Percentiles rank a stretch among this genome's conserved stretches.
phyloP scores from a whole-genome alignment of 1,139 yeast species.

The Suhomyces yuchorum region DNA sequence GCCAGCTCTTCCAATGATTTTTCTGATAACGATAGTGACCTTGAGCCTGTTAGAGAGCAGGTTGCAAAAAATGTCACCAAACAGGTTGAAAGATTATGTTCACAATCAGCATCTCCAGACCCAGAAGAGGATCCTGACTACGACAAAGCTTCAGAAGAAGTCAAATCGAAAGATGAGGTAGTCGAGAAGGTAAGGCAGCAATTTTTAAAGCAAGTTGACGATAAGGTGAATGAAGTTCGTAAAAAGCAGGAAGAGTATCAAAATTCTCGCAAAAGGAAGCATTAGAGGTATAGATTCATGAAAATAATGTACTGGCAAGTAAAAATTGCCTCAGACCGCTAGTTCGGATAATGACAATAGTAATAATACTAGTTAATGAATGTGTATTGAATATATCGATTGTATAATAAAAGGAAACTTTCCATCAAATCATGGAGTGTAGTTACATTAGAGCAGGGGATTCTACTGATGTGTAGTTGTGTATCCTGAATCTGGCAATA shows the following conservation, averaged over 20 bases:
- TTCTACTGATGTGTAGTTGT: no score
- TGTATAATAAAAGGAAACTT: not conserved
- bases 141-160: slow-evolving; percentile 3
- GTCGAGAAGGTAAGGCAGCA: slow-evolving; percentile 23
- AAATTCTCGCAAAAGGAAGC: slow-evolving; percentile 11
- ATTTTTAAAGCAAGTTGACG: slow-evolving; percentile 27
- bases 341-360: not conserved
- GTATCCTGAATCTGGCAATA: no score
- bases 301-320: not conserved
- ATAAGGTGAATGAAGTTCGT: slow-evolving; percentile 20
- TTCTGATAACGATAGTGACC: slow-evolving; percentile 18
- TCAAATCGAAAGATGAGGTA: slow-evolving; percentile 15
- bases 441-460: no score
- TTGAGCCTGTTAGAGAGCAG: slow-evolving; percentile 24
- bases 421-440: no score
- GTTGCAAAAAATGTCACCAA: slow-evolving; percentile 27
- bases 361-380: not conserved
- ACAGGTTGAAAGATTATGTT: slow-evolving; percentile 25
- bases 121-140: slow-evolving; percentile 13
- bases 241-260: slow-evolving; percentile 19
- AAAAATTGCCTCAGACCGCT: not conserved
- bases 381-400: not conserved
- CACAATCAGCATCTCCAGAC: slow-evolving; percentile 18
- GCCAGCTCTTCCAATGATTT: slow-evolving; percentile 19
- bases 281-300: slow-evolving; percentile 9